These are phyloP conservation scores for Taphrina deformans DNA, from an alignment of 1,139 yeast genomes.

Conservation along the genomic window DNA sequence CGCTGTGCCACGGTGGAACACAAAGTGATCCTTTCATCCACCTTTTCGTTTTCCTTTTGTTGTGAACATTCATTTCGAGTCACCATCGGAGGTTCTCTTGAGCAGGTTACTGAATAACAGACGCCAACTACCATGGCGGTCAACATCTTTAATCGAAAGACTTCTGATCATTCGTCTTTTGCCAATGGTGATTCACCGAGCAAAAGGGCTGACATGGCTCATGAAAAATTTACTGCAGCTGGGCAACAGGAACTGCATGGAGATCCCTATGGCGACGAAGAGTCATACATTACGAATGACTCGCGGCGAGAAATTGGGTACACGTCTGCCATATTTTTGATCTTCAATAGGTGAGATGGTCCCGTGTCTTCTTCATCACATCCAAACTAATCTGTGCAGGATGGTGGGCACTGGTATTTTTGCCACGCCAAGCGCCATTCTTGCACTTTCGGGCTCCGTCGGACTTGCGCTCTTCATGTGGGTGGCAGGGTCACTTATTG, in stretches of 20 bases:
- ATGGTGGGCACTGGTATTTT: slow-evolving; percentile 89
- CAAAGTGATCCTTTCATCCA: not conserved
- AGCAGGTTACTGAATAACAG: no score
- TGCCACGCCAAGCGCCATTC: slow-evolving; percentile 79
- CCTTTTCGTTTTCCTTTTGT: not conserved
- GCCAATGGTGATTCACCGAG: not conserved
- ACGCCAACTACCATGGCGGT: no score
- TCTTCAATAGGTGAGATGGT: not conserved
- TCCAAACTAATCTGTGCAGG: slow-evolving; percentile 46
- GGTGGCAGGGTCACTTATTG: slow-evolving; percentile 74
- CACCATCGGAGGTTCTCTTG: not conserved
- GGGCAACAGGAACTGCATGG: not conserved
- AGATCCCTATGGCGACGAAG: not conserved
- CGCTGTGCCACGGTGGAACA: not conserved
- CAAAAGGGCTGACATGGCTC: not conserved
- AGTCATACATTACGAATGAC: not conserved
- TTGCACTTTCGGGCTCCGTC: slow-evolving; percentile 66
- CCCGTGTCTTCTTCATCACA: not conserved
- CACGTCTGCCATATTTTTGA: slow-evolving; percentile 10
- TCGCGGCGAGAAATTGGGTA: slow-evolving; percentile 14
- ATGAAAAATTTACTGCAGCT: not conserved
- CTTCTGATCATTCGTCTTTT: not conserved
- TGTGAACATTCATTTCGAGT: no score
- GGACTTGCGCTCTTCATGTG: slow-evolving; percentile 72
- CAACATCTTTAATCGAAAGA: not conserved